Base-by-base conservation (phyloP, 192 early-diverging fungal species). In the Obelidium mucronatum region DNA sequence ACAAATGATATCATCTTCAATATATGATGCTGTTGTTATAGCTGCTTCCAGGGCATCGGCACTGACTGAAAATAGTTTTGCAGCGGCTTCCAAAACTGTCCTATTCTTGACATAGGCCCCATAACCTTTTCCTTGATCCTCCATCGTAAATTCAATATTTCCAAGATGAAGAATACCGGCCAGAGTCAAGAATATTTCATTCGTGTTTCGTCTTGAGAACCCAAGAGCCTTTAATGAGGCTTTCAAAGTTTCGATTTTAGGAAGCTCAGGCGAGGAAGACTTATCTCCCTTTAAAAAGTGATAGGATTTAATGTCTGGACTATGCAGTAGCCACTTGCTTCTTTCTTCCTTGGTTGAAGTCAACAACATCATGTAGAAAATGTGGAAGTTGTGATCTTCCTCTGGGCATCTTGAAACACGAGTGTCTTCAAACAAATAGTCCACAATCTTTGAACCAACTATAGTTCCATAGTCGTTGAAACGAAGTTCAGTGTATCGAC, bases 391-490 rank as follows among this genome's bases (percentile, higher is more conserved):
- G 63, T 91, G 89, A 76, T 96, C 94, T 61, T 89, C 86, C 11
- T 78, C 62, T 2, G 79, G 79, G 11, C 77, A 66, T 26, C 79
- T 82, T 3, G 90, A 85, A 33, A 97, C 88, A 4, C 94, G 89
- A 35, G 81, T 82, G 80, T 92, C 90, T 65, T 97, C 96, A 51
- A 97, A 83, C 71, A 95, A 87, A 78, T 94, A 97, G 79, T 94
- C 91, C 62, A 94, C 84, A 73, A 91, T 87, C 80, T 94, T 95
- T 22, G 92, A 91, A 6, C 97, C 97, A 24, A 96, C 88, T 70
- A 96, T 87, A 44, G 92, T 91, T 8, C 94, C 94, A n/a, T 93
- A 90, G 79, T 93, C 93, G 79, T 96, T 93, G 75, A 95, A 98
- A 76, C 96, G 94, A 52, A 98, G 81, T 87, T 96, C 94, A 2